A percentile compares a stretch with the other conserved stretches of the same genome.
phyloP scores from a whole-genome alignment of 805 yeast species.

The Candida coquimbonensis region DNA sequence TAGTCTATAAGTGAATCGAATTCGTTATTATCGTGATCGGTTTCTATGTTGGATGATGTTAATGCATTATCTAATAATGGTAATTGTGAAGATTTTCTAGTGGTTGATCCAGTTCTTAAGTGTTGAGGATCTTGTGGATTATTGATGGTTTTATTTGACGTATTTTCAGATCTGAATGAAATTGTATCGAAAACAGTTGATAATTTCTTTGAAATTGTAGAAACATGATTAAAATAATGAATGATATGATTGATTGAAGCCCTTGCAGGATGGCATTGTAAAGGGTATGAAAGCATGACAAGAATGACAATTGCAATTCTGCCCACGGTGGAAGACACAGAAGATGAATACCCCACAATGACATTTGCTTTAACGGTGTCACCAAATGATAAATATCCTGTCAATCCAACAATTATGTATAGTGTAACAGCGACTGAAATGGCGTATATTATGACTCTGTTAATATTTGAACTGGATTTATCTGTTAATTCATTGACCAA shows the following conservation, averaged over 20 bases:
- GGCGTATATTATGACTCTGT: conserved; percentile 42
- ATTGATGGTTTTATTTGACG: not conserved
- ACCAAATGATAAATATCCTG: conserved; percentile 88
- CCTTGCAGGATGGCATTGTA: conserved; percentile 88
- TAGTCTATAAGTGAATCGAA: conserved; percentile 8
- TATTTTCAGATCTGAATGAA: conserved; percentile 6
- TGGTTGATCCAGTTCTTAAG: not conserved
- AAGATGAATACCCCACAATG: conserved; percentile 65
- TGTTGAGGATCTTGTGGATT: not conserved
- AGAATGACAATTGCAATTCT: conserved; percentile 72
- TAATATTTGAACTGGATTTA: conserved; percentile 40
- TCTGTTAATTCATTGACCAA: conserved; percentile 73
- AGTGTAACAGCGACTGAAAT: conserved; percentile 53
- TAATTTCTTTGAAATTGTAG: conserved; percentile 17
- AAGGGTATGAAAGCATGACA: conserved; percentile 79
- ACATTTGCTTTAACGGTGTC: conserved; percentile 72
- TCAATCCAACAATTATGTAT: conserved; percentile 66
- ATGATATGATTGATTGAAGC: conserved; percentile 71
- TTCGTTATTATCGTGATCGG: conserved; percentile 1
- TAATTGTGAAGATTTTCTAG: conserved; percentile 2
- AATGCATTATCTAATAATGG: conserved; percentile 2
- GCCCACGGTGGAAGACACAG: conserved; percentile 66
- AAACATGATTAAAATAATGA: conserved; percentile 35
- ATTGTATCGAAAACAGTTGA: conserved; percentile 9
- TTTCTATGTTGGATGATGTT: not conserved